phyloP scores from a whole-genome alignment of 345 rosid species.

The Balakata baccata region DNA sequence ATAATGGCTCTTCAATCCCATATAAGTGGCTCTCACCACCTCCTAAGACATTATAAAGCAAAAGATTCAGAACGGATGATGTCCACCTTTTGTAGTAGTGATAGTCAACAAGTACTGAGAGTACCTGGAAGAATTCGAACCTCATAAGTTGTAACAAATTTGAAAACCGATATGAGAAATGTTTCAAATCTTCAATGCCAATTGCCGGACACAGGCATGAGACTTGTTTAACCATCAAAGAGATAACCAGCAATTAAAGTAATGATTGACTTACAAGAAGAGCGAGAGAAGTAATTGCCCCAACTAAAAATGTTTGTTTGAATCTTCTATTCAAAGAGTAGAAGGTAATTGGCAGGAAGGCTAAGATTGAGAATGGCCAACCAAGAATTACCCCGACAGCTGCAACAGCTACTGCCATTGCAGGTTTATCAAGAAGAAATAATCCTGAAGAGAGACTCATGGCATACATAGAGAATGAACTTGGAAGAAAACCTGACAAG shows the following conservation, averaged over 20 bases:
- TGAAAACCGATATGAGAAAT: not conserved
- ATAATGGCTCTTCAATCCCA: constrained; percentile 75
- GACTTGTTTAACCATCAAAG: constrained; percentile 6
- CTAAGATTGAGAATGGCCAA: constrained; percentile 95
- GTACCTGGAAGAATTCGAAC: constrained; percentile 48
- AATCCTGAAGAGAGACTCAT: constrained; percentile 91
- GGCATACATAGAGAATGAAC: constrained; percentile 98
- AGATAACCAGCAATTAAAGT: constrained; percentile 4
- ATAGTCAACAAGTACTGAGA: constrained; percentile 63
- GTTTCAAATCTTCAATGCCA: constrained; percentile 1
- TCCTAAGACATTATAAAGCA: constrained; percentile 84
- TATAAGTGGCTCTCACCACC: constrained; percentile 99
- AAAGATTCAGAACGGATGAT: constrained; percentile 80
- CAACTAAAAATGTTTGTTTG: constrained; percentile 62
- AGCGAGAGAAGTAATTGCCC: constrained; percentile 54
- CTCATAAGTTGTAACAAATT: constrained; percentile 10
- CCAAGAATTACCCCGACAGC: constrained; percentile 85
- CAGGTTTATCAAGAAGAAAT: constrained; percentile 74
- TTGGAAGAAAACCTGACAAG: constrained; percentile 82
- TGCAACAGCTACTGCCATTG: constrained; percentile 70
- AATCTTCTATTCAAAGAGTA: constrained; percentile 65
- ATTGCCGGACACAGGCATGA: not conserved
- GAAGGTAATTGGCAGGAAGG: constrained; percentile 73
- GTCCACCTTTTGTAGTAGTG: constrained; percentile 76
- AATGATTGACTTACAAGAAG: constrained; percentile 55